phyloP scores from a whole-genome alignment of 2,329 filamentous ascomycete species.

The Verticillium klebahnii region DNA sequence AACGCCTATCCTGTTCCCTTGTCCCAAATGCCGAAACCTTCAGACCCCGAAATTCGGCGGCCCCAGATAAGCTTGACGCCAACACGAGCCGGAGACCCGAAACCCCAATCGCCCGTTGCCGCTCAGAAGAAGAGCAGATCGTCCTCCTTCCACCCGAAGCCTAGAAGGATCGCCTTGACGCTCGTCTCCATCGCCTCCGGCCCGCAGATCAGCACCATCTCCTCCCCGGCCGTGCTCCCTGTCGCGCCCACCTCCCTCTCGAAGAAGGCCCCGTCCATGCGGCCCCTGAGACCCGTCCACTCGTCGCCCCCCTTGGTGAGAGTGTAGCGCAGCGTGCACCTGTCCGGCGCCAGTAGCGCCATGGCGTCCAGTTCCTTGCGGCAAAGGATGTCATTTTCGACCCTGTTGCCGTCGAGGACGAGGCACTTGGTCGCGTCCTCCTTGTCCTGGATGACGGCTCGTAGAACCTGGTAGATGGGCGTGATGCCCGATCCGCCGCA shows the following conservation, averaged over 20 bases:
- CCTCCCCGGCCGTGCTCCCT: slow-evolving; percentile 31
- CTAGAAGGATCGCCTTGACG: slow-evolving; percentile 45
- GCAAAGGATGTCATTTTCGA: slow-evolving; percentile 79
- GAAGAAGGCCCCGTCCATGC: slow-evolving; percentile 61
- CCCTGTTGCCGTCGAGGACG: slow-evolving; percentile 73
- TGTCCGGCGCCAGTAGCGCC: slow-evolving; percentile 44
- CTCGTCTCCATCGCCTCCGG: slow-evolving; percentile 70
- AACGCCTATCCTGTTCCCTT: not conserved
- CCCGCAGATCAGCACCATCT: slow-evolving; percentile 74
- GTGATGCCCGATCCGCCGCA: slow-evolving; percentile 88
- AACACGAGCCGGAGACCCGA: not conserved
- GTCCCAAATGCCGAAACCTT: not conserved
- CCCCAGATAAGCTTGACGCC: not conserved
- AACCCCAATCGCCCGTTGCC: not conserved
- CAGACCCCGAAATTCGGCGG: not conserved
- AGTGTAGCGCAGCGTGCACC: slow-evolving; percentile 63
- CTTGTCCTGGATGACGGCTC: slow-evolving; percentile 63
- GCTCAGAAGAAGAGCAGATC: slow-evolving; percentile 71
- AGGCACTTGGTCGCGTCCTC: slow-evolving; percentile 63
- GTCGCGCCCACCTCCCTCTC: slow-evolving; percentile 49
- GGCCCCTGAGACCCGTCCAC: slow-evolving; percentile 66
- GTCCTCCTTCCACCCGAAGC: slow-evolving; percentile 66
- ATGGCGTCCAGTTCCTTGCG: slow-evolving; percentile 65
- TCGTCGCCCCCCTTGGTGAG: slow-evolving; percentile 57
- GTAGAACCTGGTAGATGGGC: slow-evolving; percentile 81